A percentile compares a stretch with the other conserved stretches of the same genome.
Evolutionary conservation across 2,329 filamentous ascomycete genomes (phyloP).

Genomic region (Aspergillus pseudonomiae): DNA sequence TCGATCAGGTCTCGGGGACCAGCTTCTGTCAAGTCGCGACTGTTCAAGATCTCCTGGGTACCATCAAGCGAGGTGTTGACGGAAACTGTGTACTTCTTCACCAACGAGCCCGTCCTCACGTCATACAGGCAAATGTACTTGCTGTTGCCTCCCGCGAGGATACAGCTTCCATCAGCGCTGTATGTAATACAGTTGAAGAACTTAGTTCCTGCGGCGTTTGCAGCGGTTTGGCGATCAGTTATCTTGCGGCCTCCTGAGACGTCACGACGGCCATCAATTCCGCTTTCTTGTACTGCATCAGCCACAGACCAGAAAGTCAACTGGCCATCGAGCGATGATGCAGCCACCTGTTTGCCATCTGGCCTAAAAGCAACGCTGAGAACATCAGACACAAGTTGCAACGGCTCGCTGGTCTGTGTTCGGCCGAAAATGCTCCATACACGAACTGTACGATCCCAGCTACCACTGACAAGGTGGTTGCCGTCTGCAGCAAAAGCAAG

Average conservation of each 20-base stretch:
- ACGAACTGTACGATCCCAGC: slow-evolving; percentile 93
- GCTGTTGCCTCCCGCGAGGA: slow-evolving; percentile 91
- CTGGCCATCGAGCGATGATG: slow-evolving; percentile 91
- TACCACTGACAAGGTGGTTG: slow-evolving; percentile 80
- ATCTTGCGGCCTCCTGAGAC: slow-evolving; percentile 89
- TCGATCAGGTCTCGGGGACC: slow-evolving; percentile 85
- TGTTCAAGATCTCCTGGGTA: slow-evolving; percentile 96
- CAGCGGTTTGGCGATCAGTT: slow-evolving; percentile 84
- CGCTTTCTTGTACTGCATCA: slow-evolving; percentile 82
- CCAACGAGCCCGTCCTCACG: slow-evolving; percentile 83
- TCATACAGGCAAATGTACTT: slow-evolving; percentile 99
- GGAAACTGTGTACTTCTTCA: slow-evolving; percentile 95
- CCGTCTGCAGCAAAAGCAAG: slow-evolving; percentile 89
- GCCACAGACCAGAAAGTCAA: slow-evolving; percentile 92
- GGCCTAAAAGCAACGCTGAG: slow-evolving; percentile 84
- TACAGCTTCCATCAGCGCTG: slow-evolving; percentile 86
- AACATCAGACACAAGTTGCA: slow-evolving; percentile 90
- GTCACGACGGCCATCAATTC: slow-evolving; percentile 86
- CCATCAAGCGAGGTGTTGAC: slow-evolving; percentile 94
- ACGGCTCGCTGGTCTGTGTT: slow-evolving; percentile 90
- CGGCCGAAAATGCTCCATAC: slow-evolving; percentile 95
- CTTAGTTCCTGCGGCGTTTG: slow-evolving; percentile 88
- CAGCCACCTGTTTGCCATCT: slow-evolving; percentile 86
- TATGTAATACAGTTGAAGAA: slow-evolving; percentile 86
- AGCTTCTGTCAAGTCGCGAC: slow-evolving; percentile 85